phyloP scores from a whole-genome alignment of 805 yeast species.

The Groenewaldozyma tartarivorans region DNA sequence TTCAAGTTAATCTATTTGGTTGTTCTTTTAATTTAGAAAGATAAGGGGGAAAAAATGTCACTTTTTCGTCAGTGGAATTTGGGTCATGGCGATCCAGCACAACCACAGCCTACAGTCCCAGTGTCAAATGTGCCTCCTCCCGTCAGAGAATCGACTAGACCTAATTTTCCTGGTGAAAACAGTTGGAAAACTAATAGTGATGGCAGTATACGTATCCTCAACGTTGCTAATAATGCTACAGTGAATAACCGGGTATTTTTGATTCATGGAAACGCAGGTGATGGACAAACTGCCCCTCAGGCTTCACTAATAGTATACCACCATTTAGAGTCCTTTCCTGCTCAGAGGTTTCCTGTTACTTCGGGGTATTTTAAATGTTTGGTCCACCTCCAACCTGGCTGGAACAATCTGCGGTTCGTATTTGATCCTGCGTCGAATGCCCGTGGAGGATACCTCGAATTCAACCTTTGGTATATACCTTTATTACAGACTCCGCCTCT shows the following conservation, averaged over 20 bases:
- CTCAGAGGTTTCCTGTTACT: constrained; percentile 60
- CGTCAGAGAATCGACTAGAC: background rate
- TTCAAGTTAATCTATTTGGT: too few species aligned
- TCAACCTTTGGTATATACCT: constrained; percentile 44
- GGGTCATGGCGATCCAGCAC: background rate
- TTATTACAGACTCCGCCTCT: constrained; percentile 59
- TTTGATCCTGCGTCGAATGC: constrained; percentile 16
- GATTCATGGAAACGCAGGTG: constrained; percentile 29
- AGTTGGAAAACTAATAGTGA: background rate
- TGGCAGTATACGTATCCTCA: constrained; percentile 6
- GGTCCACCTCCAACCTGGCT: constrained; percentile 61
- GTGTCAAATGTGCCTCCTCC: background rate
- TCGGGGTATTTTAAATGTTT: constrained; percentile 66
- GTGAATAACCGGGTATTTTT: constrained; percentile 26
- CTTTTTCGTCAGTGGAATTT: too few species aligned
- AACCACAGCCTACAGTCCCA: background rate
- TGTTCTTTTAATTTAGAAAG: too few species aligned
- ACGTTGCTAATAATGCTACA: constrained; percentile 19
- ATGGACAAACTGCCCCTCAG: constrained; percentile 22
- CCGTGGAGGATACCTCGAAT: constrained; percentile 8
- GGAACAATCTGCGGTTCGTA: constrained; percentile 46
- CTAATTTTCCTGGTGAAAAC: background rate
- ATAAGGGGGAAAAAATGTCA: background rate
- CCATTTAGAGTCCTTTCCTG: constrained; percentile 45
- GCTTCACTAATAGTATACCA: constrained; percentile 36